phyloP scores from a whole-genome alignment of 2,329 filamentous ascomycete genomes.

The Paraphoma chrysanthemicola region DNA sequence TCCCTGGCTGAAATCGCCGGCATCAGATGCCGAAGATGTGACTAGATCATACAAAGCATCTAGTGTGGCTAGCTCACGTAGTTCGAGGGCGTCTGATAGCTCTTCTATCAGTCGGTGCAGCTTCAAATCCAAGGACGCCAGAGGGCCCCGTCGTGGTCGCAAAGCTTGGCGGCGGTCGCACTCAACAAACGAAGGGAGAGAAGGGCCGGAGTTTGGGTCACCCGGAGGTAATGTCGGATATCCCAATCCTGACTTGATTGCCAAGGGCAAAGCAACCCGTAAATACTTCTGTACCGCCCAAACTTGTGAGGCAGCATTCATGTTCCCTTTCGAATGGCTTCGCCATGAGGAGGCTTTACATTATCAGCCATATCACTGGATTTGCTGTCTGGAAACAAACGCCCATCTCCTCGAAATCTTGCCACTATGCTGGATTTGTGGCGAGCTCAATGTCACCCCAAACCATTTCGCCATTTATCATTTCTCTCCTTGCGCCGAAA shows the following conservation, averaged over 20 bases:
- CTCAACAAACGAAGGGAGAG: too few species aligned
- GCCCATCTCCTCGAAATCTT: not conserved
- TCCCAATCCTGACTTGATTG: not conserved
- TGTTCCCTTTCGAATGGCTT: not conserved
- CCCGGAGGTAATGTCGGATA: too few species aligned
- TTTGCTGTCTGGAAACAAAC: not conserved
- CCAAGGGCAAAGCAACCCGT: not conserved
- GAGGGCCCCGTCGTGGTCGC: not conserved
- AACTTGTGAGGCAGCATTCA: not conserved
- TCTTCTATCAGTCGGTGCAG: not conserved
- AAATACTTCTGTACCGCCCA: not conserved
- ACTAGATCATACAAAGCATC: too few species aligned
- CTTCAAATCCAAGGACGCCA: not conserved
- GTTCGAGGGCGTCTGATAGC: not conserved
- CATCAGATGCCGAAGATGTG: too few species aligned
- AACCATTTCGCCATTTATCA: constrained; percentile 1
- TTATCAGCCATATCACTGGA: constrained; percentile 2
- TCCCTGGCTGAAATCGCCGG: too few species aligned
- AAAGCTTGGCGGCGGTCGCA: not conserved
- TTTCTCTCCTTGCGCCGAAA: not conserved
- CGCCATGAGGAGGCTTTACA: constrained; percentile 3
- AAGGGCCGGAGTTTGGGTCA: too few species aligned
- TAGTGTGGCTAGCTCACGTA: too few species aligned
- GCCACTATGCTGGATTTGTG: not conserved
- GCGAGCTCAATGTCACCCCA: not conserved